Evolutionary conservation across 345 rosid genomes (phyloP).

Genomic region (Gossypium australe): DNA sequence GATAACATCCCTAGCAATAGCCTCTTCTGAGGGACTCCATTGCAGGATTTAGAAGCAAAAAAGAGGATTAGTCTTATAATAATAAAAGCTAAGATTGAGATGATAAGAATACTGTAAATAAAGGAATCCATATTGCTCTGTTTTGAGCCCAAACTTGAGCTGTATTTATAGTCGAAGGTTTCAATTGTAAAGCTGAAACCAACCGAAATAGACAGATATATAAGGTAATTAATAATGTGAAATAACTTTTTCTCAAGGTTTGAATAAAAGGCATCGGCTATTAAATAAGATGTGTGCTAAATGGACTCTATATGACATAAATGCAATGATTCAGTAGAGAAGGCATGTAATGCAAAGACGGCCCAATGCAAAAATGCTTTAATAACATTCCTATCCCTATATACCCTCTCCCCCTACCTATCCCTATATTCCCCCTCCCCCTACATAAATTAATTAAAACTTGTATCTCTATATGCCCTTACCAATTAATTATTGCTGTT

Average conservation of each 20-base stretch:
- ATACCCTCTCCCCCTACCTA: no score
- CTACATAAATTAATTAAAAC: no score
- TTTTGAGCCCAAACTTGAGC: background rate
- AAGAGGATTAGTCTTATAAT: background rate
- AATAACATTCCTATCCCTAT: no score
- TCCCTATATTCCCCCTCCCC: no score
- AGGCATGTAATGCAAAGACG: no score
- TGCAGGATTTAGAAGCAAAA: background rate
- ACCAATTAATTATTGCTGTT: no score
- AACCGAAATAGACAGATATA: background rate
- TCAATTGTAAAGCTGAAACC: background rate
- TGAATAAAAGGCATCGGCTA: background rate
- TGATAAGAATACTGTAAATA: background rate
- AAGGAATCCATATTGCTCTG: constrained; percentile 1
- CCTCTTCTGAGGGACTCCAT: background rate
- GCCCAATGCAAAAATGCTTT: no score
- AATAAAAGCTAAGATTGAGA: background rate
- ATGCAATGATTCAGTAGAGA: no score
- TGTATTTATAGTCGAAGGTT: background rate
- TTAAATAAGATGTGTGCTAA: background rate
- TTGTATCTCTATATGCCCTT: no score
- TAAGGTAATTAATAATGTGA: background rate
- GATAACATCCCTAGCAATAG: background rate
- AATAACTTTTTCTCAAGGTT: background rate
- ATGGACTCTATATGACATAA: no score